Conservation (phyloP, 78 protist genomes). For the Dictyostelium purpureum region DNA sequence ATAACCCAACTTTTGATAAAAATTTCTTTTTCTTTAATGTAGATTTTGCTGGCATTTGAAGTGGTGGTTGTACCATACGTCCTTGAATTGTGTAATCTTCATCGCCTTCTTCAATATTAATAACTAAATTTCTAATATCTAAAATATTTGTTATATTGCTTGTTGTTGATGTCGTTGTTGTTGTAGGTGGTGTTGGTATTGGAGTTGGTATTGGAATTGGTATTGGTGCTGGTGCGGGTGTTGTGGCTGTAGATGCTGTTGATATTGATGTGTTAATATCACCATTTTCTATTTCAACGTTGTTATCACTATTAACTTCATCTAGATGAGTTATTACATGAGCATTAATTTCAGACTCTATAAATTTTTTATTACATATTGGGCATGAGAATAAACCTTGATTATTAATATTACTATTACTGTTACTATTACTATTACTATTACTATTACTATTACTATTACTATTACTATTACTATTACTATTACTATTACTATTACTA, state of each 20-base stretch:
- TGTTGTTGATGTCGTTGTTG: background rate
- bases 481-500: background rate
- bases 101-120: no score
- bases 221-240: background rate
- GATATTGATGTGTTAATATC: background rate
- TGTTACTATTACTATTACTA: no score
- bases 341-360: background rate
- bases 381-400: background rate
- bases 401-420: background rate
- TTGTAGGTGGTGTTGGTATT: background rate
- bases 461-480: background rate
- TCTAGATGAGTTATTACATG: background rate
- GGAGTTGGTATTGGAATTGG: background rate
- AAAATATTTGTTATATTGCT: no score
- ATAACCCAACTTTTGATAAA: no score
- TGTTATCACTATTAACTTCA: background rate
- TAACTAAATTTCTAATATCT: no score
- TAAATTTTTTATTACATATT: background rate
- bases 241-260: background rate
- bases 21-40: no score
- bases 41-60: no score
- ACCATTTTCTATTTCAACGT: background rate
- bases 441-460: no score
- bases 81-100: no score
- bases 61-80: no score